Conservation (phyloP, 2,329 filamentous ascomycete genomes). For the Thielaviopsis cerberus region DNA sequence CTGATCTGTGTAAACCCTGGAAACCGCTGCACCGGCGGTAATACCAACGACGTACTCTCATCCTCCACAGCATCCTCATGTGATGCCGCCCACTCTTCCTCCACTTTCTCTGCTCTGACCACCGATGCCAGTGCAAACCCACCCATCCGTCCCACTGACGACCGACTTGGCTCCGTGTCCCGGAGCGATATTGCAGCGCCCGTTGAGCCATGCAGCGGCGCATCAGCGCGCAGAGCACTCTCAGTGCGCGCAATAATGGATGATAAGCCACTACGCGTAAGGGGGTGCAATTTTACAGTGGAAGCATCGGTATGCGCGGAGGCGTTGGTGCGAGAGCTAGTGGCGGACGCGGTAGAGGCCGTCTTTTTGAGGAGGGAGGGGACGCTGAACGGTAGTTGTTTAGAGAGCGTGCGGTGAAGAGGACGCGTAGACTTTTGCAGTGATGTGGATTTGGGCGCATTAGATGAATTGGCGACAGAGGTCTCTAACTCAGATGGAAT, state of each 20-base stretch:
- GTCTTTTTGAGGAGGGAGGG: neutral
- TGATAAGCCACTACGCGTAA: neutral
- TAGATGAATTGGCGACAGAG: neutral
- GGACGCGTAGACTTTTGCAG: neutral
- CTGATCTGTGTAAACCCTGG: constrained; percentile 8
- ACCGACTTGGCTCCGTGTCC: no score
- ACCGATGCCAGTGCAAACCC: neutral
- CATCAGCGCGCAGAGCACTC: neutral
- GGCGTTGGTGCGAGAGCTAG: neutral
- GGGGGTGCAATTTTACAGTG: neutral
- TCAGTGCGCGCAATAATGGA: neutral
- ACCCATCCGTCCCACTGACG: neutral
- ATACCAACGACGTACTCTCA: neutral
- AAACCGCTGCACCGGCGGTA: constrained; percentile 3
- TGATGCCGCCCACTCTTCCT: neutral
- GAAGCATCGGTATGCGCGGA: no score
- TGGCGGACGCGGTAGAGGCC: neutral
- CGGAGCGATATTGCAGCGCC: neutral
- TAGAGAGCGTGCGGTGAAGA: neutral
- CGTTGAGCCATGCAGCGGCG: neutral
- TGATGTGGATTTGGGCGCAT: neutral
- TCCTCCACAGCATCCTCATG: neutral
- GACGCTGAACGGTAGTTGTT: neutral
- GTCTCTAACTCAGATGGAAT: neutral
- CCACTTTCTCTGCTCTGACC: neutral